Conservation (phyloP, 1,139 yeast species). For the Suhomyces wounanorum region DNA sequence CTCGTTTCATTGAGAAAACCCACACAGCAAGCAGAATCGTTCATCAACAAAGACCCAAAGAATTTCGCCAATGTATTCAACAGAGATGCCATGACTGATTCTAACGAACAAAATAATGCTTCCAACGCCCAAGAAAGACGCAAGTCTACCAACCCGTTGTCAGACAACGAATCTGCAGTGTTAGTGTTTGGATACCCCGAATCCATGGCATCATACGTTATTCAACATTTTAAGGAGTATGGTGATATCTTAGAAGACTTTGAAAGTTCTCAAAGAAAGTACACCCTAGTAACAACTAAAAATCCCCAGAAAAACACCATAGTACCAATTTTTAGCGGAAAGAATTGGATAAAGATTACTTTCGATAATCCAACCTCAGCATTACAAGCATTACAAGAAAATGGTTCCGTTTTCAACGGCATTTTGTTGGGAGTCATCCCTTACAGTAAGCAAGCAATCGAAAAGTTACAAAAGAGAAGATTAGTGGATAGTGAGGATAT, state of each 20-base stretch:
- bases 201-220: constrained; percentile 61
- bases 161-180: constrained; percentile 60
- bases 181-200: constrained; percentile 91
- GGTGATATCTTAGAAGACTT: constrained; percentile 82
- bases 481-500: constrained; percentile 57
- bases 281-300: constrained; percentile 10
- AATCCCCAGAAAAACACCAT: constrained; percentile 16
- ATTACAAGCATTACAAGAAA: constrained; percentile 78
- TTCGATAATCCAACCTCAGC: constrained; percentile 78
- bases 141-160: constrained; percentile 24
- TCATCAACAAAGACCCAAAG: constrained; percentile 50
- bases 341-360: constrained; percentile 86
- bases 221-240: constrained; percentile 75
- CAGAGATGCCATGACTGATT: constrained; percentile 19
- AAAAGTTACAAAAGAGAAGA: constrained; percentile 59
- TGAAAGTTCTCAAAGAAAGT: constrained; percentile 34
- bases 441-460: constrained; percentile 60
- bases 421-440: constrained; percentile 77
- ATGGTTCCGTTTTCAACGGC: constrained; percentile 72
- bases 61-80: constrained; percentile 49
- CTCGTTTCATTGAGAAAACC: constrained; percentile 37
- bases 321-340: constrained; percentile 79
- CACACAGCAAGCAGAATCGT: constrained; percentile 35
- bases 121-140: constrained; percentile 8
- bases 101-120: constrained; percentile 6